phyloP scores from a whole-genome alignment of 2,329 filamentous ascomycete species.

The Xylariales sp. region DNA sequence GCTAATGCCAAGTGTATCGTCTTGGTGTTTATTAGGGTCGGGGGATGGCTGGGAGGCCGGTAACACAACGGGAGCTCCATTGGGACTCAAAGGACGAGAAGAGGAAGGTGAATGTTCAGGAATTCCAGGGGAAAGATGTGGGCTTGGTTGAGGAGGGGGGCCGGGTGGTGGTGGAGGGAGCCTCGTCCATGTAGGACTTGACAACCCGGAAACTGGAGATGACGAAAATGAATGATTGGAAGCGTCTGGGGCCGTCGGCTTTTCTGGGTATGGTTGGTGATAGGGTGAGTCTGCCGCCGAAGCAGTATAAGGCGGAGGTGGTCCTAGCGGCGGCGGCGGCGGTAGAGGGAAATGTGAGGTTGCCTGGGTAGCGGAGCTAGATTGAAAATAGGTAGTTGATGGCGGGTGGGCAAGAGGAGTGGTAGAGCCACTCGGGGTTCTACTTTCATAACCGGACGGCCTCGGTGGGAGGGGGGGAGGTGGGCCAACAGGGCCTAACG shows the following conservation, averaged over 20 bases:
- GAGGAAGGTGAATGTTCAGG: slow-evolving; percentile 17
- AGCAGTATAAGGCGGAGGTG: slow-evolving; percentile 26
- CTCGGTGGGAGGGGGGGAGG: slow-evolving; percentile 40
- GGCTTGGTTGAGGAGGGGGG: slow-evolving; percentile 29
- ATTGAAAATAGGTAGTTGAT: slow-evolving; percentile 16
- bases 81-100: slow-evolving; percentile 8
- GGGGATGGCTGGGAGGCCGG: not conserved
- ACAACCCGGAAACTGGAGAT: slow-evolving; percentile 3
- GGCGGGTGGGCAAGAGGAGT: slow-evolving; percentile 3
- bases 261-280: slow-evolving; percentile 9
- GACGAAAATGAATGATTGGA: not conserved
- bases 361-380: slow-evolving; percentile 24
- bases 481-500: slow-evolving; percentile 7
- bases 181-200: slow-evolving; percentile 20
- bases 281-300: slow-evolving; percentile 6
- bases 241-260: not conserved
- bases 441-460: slow-evolving; percentile 36
- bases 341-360: slow-evolving; percentile 34
- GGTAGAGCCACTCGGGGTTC: slow-evolving; percentile 3
- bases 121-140: slow-evolving; percentile 14
- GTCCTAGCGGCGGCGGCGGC: slow-evolving; percentile 37
- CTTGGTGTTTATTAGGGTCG: not conserved
- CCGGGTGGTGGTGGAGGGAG: slow-evolving; percentile 36
- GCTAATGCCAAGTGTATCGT: not conserved
- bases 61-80: not conserved